These are phyloP conservation scores for Thermothielavioides terrestris DNA, from an alignment of 495 filamentous ascomycete genomes.

Conservation along the genomic window DNA sequence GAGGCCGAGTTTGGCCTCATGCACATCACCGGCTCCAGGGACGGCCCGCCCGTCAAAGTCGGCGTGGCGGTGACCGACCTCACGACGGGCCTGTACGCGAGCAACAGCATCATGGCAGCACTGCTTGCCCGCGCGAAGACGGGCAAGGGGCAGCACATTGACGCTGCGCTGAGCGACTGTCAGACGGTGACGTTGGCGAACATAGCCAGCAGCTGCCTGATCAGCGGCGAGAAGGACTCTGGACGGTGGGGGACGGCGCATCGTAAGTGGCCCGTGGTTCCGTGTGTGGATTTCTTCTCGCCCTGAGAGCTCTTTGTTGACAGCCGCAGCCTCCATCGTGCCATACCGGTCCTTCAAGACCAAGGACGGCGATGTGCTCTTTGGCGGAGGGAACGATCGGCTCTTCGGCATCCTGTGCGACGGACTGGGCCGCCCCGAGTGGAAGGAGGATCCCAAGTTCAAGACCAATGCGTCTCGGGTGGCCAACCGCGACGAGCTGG, in stretches of 20 bases:
- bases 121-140: slow-evolving; percentile 56
- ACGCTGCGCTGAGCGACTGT: slow-evolving; percentile 83
- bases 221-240: slow-evolving; percentile 78
- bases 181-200: slow-evolving; percentile 90
- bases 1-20: slow-evolving; percentile 97
- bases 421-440: slow-evolving; percentile 65
- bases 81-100: slow-evolving; percentile 95
- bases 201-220: slow-evolving; percentile 83
- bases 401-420: slow-evolving; percentile 83
- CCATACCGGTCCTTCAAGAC: slow-evolving; percentile 91
- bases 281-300: not conserved
- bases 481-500: slow-evolving; percentile 64
- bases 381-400: slow-evolving; percentile 90
- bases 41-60: slow-evolving; percentile 92
- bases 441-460: slow-evolving; percentile 69
- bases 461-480: slow-evolving; percentile 76
- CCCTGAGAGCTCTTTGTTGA: slow-evolving; percentile 13
- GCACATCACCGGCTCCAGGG: slow-evolving; percentile 88
- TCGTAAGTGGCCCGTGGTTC: slow-evolving; percentile 55
- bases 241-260: slow-evolving; percentile 95
- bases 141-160: slow-evolving; percentile 75
- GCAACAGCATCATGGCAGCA: slow-evolving; percentile 92
- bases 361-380: slow-evolving; percentile 80
- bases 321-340: slow-evolving; percentile 72
- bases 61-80: slow-evolving; percentile 95